phyloP scores from a whole-genome alignment of 2,329 filamentous ascomycete species.

The Clonostachys solani region DNA sequence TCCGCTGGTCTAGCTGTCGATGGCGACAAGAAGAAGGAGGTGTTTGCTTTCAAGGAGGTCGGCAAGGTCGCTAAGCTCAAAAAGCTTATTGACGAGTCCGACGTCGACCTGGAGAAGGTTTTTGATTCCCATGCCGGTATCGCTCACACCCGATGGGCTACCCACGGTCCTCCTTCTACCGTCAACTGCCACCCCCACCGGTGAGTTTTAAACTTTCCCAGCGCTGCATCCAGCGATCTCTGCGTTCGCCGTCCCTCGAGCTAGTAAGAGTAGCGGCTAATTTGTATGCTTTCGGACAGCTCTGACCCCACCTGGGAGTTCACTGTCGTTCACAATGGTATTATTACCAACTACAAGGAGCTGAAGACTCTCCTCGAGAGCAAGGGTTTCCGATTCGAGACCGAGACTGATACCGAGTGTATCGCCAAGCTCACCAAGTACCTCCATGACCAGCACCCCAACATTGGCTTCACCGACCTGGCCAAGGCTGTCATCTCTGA shows the following conservation, averaged over 20 bases:
- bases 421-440: slow-evolving; percentile 99
- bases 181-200: slow-evolving; percentile 98
- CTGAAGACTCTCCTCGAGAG: slow-evolving; percentile 85
- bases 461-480: slow-evolving; percentile 92
- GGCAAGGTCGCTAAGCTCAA: slow-evolving; percentile 98
- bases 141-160: slow-evolving; percentile 98
- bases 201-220: slow-evolving; percentile 44
- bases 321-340: slow-evolving; percentile 96
- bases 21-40: slow-evolving; percentile 98
- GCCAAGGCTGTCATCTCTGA: slow-evolving; percentile 98
- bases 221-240: too few relatives aligned
- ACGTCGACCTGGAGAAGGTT: slow-evolving; percentile 83
- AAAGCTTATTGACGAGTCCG: slow-evolving; percentile 80
- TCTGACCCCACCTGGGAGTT: slow-evolving; percentile 97
- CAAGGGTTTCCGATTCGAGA: slow-evolving; percentile 99
- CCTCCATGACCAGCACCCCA: slow-evolving; percentile 90
- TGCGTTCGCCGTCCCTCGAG: neutral
- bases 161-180: slow-evolving; percentile 90
- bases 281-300: slow-evolving; percentile 38
- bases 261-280: slow-evolving; percentile 11
- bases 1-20: slow-evolving; percentile 94
- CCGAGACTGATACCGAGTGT: slow-evolving; percentile 98
- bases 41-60: slow-evolving; percentile 97
- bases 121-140: slow-evolving; percentile 99
- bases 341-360: slow-evolving; percentile 99